Evolutionary conservation across 78 protist genomes (phyloP), one percentile per base, ranked within the genome.

Genomic region (Dictyostelium capitatum): DNA sequence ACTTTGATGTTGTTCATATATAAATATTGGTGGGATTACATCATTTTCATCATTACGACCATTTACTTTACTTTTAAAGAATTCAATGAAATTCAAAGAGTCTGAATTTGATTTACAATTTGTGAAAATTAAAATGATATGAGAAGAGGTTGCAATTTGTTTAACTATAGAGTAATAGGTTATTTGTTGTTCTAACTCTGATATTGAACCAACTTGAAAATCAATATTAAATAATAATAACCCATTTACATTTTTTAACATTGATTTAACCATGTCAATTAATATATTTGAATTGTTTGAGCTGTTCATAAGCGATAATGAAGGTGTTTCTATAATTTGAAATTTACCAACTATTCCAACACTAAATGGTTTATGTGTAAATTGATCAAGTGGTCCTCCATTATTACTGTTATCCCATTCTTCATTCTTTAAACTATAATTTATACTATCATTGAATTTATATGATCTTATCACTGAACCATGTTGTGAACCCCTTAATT

Each of bases 321-420:
- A 67, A 15, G 75, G 75, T 32, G 75, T 67, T 32, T 67, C 75
- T 12, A 67, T 67, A 10, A 67, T 67, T 32, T 67, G 75, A 67
- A 67, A 67, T 25, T 17, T 67, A 67, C 32, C 32, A 17, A 67
- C 37, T 15, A 47, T 30, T 28, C 25, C 75, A 67, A 67, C 32
- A 67, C 48, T 67, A 67, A 67, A 67, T 67, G 75, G 75, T 32
- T 67, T 67, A 64, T 64, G 30, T 57, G 2, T n/a, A 1, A 14
- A 12, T 51, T 51, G 56, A 14, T 51, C n/a, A 14, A 51, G 15
- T 51, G 15, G 56, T 7, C n/a, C 32, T 57, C 11, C 28, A 30
- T 23, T 30, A 12, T 10, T 30, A 14, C 0, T 3, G 14, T 41
- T 37, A 70, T 70, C 78, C 5, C 19, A 30, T 30, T 70, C 78